phyloP scores from a whole-genome alignment of 257 asterid species.

The Solanum chmielewskii region DNA sequence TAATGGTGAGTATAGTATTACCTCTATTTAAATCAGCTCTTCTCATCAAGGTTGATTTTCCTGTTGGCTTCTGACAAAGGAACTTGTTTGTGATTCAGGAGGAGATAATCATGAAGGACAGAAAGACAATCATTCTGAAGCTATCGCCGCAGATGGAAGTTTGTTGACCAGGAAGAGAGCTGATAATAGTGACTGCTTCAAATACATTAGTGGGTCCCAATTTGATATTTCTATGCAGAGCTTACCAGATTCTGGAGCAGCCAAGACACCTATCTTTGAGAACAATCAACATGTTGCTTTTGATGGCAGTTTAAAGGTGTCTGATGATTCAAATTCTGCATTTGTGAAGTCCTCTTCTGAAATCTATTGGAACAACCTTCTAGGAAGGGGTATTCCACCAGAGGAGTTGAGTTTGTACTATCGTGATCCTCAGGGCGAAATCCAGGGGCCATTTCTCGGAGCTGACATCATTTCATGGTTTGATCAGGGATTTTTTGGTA shows the following conservation, averaged over 20 bases:
- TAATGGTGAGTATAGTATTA: conserved; percentile 9
- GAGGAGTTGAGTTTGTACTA: conserved; percentile 86
- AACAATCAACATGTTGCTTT: conserved; percentile 10
- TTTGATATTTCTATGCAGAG: conserved; percentile 23
- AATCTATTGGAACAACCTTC: conserved; percentile 34
- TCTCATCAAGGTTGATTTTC: background rate
- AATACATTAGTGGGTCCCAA: conserved; percentile 18
- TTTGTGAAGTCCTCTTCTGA: conserved; percentile 29
- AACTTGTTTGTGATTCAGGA: conserved; percentile 18
- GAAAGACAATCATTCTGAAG: conserved; percentile 19
- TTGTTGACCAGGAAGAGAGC: background rate
- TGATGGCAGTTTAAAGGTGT: conserved; percentile 28
- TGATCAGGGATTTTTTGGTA: conserved; percentile 96
- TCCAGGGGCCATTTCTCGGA: conserved; percentile 98
- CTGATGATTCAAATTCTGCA: conserved; percentile 30
- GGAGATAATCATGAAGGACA: conserved; percentile 18
- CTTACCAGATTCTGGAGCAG: conserved; percentile 21
- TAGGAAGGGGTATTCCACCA: conserved; percentile 43
- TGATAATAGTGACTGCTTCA: conserved; percentile 11
- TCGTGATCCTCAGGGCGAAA: conserved; percentile 92
- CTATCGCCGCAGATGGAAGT: conserved; percentile 4
- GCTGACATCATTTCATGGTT: conserved; percentile 91
- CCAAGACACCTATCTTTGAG: conserved; percentile 23
- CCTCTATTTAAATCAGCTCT: background rate
- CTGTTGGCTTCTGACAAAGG: conserved; percentile 1